A percentile compares a stretch with the other conserved stretches of the same genome.
phyloP scores from a whole-genome alignment of 1,284 basidiomycete genomes.

The Gastroboletus turbinatus region DNA sequence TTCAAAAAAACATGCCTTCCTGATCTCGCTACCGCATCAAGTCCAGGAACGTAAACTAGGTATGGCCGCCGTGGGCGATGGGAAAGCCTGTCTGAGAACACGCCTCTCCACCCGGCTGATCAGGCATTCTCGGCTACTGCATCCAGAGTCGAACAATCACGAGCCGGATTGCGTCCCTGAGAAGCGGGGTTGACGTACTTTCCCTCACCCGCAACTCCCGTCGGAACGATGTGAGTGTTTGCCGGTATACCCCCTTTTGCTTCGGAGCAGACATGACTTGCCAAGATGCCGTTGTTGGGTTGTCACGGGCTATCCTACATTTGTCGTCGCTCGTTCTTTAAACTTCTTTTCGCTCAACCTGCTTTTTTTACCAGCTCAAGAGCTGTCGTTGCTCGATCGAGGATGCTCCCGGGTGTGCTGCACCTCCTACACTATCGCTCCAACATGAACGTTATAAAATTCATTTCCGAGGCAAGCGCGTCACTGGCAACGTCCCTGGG shows the following conservation, averaged over 20 bases:
- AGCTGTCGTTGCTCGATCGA: conserved; percentile 2
- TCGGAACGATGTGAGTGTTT: conserved; percentile 14
- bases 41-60: background rate
- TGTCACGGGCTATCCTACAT: background rate
- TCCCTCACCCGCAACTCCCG: conserved; percentile 6
- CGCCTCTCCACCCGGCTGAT: background rate
- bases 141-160: conserved; percentile 20
- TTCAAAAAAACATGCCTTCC: background rate
- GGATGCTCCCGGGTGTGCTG: background rate
- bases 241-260: background rate
- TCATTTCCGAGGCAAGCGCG: conserved; percentile 1
- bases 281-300: background rate
- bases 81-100: conserved; percentile 10
- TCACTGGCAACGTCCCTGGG: background rate
- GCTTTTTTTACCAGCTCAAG: background rate
- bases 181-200: background rate
- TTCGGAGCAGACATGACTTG: background rate
- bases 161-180: conserved; percentile 4
- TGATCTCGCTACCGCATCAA: background rate
- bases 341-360: background rate
- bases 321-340: background rate
- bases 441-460: background rate
- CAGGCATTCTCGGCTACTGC: background rate
- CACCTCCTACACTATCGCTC: background rate
- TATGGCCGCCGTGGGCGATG: conserved; percentile 10